Conservation (phyloP, 305 asterid genomes). For the Fraxinus latifolia region DNA sequence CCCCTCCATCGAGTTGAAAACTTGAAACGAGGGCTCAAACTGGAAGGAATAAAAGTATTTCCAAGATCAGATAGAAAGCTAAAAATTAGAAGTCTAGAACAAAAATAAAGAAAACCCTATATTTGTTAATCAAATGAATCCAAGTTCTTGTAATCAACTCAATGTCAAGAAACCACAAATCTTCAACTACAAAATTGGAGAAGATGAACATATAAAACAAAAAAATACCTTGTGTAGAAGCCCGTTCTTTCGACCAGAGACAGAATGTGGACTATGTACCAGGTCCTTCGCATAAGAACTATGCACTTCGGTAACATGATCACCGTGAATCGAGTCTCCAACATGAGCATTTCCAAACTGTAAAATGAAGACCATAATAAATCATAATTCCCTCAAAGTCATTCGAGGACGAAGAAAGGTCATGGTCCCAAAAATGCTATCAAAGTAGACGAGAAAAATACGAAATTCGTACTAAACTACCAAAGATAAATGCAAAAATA, state of each 20-base stretch:
- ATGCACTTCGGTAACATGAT: conserved; percentile 41
- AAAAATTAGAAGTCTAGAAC: neutral
- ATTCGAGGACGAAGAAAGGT: neutral
- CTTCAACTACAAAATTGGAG: conserved; percentile 1
- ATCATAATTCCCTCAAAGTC: neutral
- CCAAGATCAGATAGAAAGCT: conserved; percentile 8
- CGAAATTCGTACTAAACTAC: neutral
- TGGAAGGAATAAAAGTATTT: conserved; percentile 24
- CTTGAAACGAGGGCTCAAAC: conserved; percentile 52
- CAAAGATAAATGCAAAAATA: conserved; percentile 8
- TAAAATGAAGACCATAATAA: conserved; percentile 14
- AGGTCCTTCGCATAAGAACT: conserved; percentile 39
- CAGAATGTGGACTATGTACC: conserved; percentile 53
- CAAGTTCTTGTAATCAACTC: neutral
- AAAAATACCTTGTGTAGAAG: conserved; percentile 48
- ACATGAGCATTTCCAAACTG: conserved; percentile 51
- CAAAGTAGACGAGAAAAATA: neutral
- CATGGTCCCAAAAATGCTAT: conserved; percentile 13
- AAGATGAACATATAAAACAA: neutral
- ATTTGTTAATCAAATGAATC: neutral
- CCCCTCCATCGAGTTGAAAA: conserved; percentile 71
- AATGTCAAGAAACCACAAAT: neutral
- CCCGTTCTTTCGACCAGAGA: conserved; percentile 55
- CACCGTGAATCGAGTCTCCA: conserved; percentile 42
- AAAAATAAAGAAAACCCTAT: neutral